Conservation (phyloP, 1,284 basidiomycete genomes). For the Exobasidium rhododendri region DNA sequence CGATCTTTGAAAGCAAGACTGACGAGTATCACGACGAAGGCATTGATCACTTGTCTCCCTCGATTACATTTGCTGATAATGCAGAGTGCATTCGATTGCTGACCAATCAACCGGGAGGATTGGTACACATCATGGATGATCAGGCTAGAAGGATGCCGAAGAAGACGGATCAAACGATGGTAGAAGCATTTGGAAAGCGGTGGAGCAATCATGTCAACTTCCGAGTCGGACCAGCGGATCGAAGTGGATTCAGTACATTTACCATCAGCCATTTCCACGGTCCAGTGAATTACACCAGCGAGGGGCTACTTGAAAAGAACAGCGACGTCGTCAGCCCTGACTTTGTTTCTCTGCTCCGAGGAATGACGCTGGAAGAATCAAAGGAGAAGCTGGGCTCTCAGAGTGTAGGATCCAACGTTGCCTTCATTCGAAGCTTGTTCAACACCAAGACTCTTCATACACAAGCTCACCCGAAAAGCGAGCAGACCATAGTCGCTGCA, state of each 20-base stretch:
- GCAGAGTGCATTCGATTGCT: slow-evolving; percentile 81
- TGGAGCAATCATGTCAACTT: slow-evolving; percentile 92
- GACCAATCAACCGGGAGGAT: slow-evolving; percentile 80
- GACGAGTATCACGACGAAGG: slow-evolving; percentile 81
- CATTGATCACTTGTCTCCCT: slow-evolving; percentile 69
- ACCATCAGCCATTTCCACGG: slow-evolving; percentile 89
- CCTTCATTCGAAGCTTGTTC: slow-evolving; percentile 87
- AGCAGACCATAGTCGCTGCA: slow-evolving; percentile 88
- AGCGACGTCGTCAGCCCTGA: slow-evolving; percentile 85
- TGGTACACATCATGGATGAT: slow-evolving; percentile 97
- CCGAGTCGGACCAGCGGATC: slow-evolving; percentile 58
- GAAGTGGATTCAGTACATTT: slow-evolving; percentile 79
- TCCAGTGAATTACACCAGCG: slow-evolving; percentile 83
- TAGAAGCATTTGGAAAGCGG: slow-evolving; percentile 86
- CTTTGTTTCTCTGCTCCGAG: slow-evolving; percentile 82
- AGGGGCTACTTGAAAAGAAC: slow-evolving; percentile 84
- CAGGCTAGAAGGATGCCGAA: slow-evolving; percentile 80
- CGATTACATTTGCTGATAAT: slow-evolving; percentile 84
- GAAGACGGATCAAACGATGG: slow-evolving; percentile 90
- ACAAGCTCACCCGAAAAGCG: slow-evolving; percentile 81
- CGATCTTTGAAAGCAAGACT: slow-evolving; percentile 73
- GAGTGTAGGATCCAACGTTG: slow-evolving; percentile 52
- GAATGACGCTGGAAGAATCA: slow-evolving; percentile 56
- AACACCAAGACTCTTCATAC: slow-evolving; percentile 81
- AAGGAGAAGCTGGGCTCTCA: slow-evolving; percentile 41